Evolutionary conservation across 345 rosid genomes (phyloP).

Genomic region (Linum tenue): DNA sequence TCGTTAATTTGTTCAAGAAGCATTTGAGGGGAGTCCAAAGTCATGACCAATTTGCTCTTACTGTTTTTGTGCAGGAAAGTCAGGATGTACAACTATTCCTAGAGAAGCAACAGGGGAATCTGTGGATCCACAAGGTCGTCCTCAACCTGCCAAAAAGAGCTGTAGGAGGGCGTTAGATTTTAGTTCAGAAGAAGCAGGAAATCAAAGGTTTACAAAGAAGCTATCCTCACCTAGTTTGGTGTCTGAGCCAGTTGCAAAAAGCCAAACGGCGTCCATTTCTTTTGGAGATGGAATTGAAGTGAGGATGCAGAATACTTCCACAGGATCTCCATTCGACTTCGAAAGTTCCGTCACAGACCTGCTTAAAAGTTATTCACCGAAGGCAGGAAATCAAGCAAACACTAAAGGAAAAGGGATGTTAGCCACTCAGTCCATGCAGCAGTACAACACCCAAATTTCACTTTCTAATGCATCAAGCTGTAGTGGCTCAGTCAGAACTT

Average conservation of each 20-base stretch:
- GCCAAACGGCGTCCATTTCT: slow-evolving; percentile 19
- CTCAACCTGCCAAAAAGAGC: slow-evolving; percentile 10
- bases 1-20: too few species aligned
- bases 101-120: slow-evolving; percentile 20
- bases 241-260: slow-evolving; percentile 18
- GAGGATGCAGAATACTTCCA: slow-evolving; percentile 20
- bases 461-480: slow-evolving; percentile 17
- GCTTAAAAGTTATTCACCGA: slow-evolving; percentile 12
- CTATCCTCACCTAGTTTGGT: slow-evolving; percentile 8
- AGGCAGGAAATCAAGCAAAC: slow-evolving; percentile 22
- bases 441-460: slow-evolving; percentile 11
- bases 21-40: too few species aligned
- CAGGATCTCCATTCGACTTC: slow-evolving; percentile 19
- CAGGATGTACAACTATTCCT: slow-evolving; percentile 9
- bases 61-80: too few species aligned
- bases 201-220: neutral
- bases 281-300: slow-evolving; percentile 28
- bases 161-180: slow-evolving; percentile 22
- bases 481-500: slow-evolving; percentile 8
- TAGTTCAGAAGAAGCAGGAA: slow-evolving; percentile 3
- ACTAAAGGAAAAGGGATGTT: slow-evolving; percentile 5
- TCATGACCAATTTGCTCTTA: too few species aligned
- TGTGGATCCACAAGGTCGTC: slow-evolving; percentile 15
- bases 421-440: slow-evolving; percentile 5
- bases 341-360: slow-evolving; percentile 20